These are phyloP conservation scores for Rhododendron henanense DNA, from an alignment of 148 eudicot genomes.

Conservation along the genomic window DNA sequence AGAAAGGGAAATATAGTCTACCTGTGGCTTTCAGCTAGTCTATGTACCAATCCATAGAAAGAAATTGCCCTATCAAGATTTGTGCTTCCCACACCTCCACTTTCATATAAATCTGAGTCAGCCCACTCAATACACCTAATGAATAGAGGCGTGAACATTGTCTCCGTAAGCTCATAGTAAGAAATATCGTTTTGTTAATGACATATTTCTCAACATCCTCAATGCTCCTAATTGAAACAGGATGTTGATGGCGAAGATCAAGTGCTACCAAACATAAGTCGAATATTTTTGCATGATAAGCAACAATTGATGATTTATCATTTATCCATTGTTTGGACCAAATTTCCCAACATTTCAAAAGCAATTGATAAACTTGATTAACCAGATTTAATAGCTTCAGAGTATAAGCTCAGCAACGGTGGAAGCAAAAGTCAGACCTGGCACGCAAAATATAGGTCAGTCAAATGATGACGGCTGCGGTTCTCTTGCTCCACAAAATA, in stretches of 20 bases:
- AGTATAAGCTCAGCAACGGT: slow-evolving; percentile 55
- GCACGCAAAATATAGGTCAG: slow-evolving; percentile 4
- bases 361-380: slow-evolving; percentile 38
- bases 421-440: slow-evolving; percentile 76
- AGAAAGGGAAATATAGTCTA: slow-evolving; percentile 25
- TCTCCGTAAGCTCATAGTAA: slow-evolving; percentile 87
- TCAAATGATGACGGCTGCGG: not conserved
- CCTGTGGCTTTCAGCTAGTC: slow-evolving; percentile 83
- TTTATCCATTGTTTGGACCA: slow-evolving; percentile 66
- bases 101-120: slow-evolving; percentile 42
- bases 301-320: slow-evolving; percentile 58
- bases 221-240: slow-evolving; percentile 44
- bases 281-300: slow-evolving; percentile 58
- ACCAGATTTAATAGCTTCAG: slow-evolving; percentile 64
- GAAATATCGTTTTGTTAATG: slow-evolving; percentile 47
- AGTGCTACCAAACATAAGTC: slow-evolving; percentile 77
- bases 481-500: not conserved
- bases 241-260: slow-evolving; percentile 73
- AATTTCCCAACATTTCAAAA: slow-evolving; percentile 67
- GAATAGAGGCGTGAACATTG: slow-evolving; percentile 92
- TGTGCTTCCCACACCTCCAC: slow-evolving; percentile 24
- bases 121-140: slow-evolving; percentile 83
- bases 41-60: slow-evolving; percentile 66
- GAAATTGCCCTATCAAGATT: slow-evolving; percentile 58
- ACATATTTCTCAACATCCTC: slow-evolving; percentile 65